Percentiles rank a stretch among this genome's conserved stretches.
Evolutionary conservation across 805 yeast species (phyloP).

Genomic region (Metschnikowia henanensis): DNA sequence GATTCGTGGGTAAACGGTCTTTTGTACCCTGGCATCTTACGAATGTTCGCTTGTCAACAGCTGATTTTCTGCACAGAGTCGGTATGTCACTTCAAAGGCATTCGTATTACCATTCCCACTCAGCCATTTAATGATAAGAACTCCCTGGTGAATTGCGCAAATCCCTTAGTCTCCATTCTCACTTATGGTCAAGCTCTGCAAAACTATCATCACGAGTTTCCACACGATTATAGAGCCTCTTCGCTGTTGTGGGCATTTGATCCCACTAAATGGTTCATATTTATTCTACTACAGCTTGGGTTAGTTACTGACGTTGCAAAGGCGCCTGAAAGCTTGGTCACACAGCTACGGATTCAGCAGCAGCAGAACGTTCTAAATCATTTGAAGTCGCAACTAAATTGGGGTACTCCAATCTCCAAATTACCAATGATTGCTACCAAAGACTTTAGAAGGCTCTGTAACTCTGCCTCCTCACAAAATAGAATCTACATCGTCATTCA

Average conservation of each 20-base stretch:
- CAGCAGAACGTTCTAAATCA: constrained; percentile 79
- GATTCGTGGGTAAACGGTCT: constrained; percentile 39
- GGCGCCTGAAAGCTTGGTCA: constrained; percentile 71
- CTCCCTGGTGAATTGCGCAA: constrained; percentile 66
- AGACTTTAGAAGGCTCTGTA: constrained; percentile 43
- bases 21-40: constrained; percentile 73
- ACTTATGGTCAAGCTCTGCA: constrained; percentile 92
- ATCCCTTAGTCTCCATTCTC: constrained; percentile 56
- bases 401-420: constrained; percentile 94
- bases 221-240: constrained; percentile 83
- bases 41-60: constrained; percentile 76
- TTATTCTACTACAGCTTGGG: constrained; percentile 50
- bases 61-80: constrained; percentile 78
- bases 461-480: constrained; percentile 39
- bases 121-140: constrained; percentile 54
- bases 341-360: constrained; percentile 54
- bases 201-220: constrained; percentile 95
- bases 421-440: constrained; percentile 62
- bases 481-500: constrained; percentile 76
- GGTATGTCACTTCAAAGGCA: constrained; percentile 63
- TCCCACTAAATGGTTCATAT: constrained; percentile 81
- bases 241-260: constrained; percentile 73
- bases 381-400: constrained; percentile 74
- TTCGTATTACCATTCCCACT: constrained; percentile 67
- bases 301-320: constrained; percentile 56